Conservation (phyloP, 768 basidiomycete species). For the Pholiota molesta region DNA sequence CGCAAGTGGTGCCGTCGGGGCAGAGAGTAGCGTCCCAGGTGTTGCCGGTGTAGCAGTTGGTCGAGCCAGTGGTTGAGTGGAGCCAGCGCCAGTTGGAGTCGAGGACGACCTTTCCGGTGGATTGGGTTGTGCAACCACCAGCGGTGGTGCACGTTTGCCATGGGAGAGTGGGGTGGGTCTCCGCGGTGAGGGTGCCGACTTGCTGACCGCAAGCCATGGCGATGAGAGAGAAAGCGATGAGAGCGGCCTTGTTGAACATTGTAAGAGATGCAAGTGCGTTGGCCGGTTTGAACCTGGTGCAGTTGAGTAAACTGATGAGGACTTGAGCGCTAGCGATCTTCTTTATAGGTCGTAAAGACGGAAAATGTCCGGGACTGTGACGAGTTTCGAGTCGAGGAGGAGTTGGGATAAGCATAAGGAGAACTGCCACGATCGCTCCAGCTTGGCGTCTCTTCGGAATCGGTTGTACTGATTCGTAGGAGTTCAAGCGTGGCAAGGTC, state of each 20-base stretch:
- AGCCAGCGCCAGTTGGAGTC: slow-evolving; percentile 65
- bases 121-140: slow-evolving; percentile 43
- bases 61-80: slow-evolving; percentile 39
- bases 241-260: slow-evolving; percentile 44
- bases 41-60: slow-evolving; percentile 60
- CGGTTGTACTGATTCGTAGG: neutral
- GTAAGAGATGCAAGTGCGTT: slow-evolving; percentile 15
- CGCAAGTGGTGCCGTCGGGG: slow-evolving; percentile 51
- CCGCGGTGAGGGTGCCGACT: slow-evolving; percentile 51
- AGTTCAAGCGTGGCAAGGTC: slow-evolving; percentile 4
- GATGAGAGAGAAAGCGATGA: slow-evolving; percentile 41
- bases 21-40: slow-evolving; percentile 55
- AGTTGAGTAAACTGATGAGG: slow-evolving; percentile 23
- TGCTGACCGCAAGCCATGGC: slow-evolving; percentile 55
- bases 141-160: slow-evolving; percentile 48
- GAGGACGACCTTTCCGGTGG: slow-evolving; percentile 43
- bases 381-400: neutral
- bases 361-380: slow-evolving; percentile 25
- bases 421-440: neutral
- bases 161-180: slow-evolving; percentile 50
- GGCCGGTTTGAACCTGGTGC: slow-evolving; percentile 20
- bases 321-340: slow-evolving; percentile 1
- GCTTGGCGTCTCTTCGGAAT: slow-evolving; percentile 16
- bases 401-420: neutral
- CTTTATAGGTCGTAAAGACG: slow-evolving; percentile 22